Base-by-base conservation (phyloP, 352 stramenopile genomes). In the Phytophthora agathidicida region DNA sequence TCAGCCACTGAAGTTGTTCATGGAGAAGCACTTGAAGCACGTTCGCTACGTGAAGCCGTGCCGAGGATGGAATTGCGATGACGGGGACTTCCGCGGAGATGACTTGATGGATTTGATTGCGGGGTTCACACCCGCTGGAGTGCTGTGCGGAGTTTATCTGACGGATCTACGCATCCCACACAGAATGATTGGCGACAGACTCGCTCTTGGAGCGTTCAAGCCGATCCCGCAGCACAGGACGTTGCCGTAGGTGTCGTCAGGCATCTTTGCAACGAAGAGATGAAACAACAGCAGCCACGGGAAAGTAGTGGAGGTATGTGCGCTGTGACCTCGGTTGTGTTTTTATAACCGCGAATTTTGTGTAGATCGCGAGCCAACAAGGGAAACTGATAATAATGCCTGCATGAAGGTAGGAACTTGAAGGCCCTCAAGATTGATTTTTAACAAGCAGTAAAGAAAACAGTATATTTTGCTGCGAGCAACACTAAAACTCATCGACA, bases 141-240 rank as follows among this genome's bases (percentile, higher is more conserved):
- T 71, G 30, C 49, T 71, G 7, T 71, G 62, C 27, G 62, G 62
- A 19, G 43, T 71, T 11, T 71, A 71, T 38, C 32, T 71, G 56
- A 67, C 49, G 16, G 62, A 70, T 54, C 46, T 65, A 8, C 47
- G 53, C 2, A 65, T 70, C n/a, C 30, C 27, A 19, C 31, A 23
- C 24, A 60, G 45, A 30, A 35, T 65, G 24, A 51, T 60, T 23
- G 28, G 31, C 2, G 20, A 47, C 19, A 52, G 45, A 44, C 35
- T 65, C 10, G 60, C 60, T 13, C 28, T 53, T 7, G 60, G 60
- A 2, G 52, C 46, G 19, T 69, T 69, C 19, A 59, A 59, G 26
- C 33, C 58, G 8, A 35, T 38, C 4, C 22, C 33, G 1, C 37
- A 60, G 14, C 38, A 32, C n/a, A 33, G 32, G 30, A 24, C 46